Evolutionary conservation across 768 basidiomycete genomes (phyloP).

Genomic region (Boletellus sp.): DNA sequence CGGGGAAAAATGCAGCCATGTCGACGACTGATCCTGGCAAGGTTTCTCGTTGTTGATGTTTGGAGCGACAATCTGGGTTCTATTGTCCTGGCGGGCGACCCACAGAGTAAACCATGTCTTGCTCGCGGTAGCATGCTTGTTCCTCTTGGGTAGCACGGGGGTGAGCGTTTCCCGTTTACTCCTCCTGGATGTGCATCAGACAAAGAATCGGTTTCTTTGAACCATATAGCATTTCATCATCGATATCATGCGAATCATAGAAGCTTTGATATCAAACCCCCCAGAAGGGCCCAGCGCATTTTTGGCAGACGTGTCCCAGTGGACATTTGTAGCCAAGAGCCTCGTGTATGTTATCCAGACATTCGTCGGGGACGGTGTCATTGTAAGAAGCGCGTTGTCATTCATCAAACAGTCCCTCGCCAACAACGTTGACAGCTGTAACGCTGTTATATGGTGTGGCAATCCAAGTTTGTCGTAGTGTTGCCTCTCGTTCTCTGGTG

Average conservation of each 20-base stretch:
- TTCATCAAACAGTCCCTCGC: too few species aligned
- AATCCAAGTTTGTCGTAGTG: slow-evolving; percentile 16
- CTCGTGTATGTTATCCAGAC: slow-evolving; percentile 16
- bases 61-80: slow-evolving; percentile 22
- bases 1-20: background rate
- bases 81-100: slow-evolving; percentile 5
- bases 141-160: slow-evolving; percentile 23
- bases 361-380: slow-evolving; percentile 22
- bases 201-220: too few species aligned
- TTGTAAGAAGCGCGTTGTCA: too few species aligned
- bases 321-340: slow-evolving; percentile 25
- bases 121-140: slow-evolving; percentile 15
- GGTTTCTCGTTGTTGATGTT: slow-evolving; percentile 33
- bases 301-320: slow-evolving; percentile 19
- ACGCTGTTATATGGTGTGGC: slow-evolving; percentile 27
- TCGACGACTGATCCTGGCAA: background rate
- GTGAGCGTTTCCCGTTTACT: slow-evolving; percentile 4
- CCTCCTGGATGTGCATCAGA: too few species aligned
- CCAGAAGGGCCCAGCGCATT: slow-evolving; percentile 23
- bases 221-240: too few species aligned
- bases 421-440: slow-evolving; percentile 12
- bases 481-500: slow-evolving; percentile 25
- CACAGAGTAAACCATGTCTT: slow-evolving; percentile 12
- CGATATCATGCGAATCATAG: too few species aligned
- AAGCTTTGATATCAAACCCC: too few species aligned